Percentiles rank a stretch among this genome's conserved stretches.
These are phyloP conservation scores for Botryobasidium botryosum DNA, from an alignment of 768 basidiomycete species.

Conservation along the genomic window DNA sequence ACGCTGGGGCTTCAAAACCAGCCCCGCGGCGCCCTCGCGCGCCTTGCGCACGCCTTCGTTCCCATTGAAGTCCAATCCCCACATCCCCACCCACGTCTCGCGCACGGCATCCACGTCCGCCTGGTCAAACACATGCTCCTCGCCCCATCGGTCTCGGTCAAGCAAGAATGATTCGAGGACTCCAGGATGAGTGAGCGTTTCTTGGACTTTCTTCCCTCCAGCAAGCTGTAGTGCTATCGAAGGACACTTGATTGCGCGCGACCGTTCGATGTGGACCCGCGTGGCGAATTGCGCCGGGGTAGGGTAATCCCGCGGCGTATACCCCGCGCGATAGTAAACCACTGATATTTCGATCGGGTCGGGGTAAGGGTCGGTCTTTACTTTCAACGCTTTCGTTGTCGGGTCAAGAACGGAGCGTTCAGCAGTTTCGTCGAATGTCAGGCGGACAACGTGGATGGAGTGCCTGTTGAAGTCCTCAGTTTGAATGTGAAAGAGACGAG, in stretches of 20 bases:
- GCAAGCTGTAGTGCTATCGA: conserved; percentile 84
- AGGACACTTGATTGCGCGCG: conserved; percentile 83
- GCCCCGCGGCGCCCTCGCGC: conserved; percentile 28
- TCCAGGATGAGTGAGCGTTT: conserved; percentile 59
- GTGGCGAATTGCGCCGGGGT: conserved; percentile 46
- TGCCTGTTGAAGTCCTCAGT: conserved; percentile 30
- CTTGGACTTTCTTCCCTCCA: conserved; percentile 90
- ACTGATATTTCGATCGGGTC: conserved; percentile 56
- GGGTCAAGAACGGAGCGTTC: conserved; percentile 33
- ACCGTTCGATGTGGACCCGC: conserved; percentile 64
- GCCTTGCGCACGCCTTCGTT: conserved; percentile 39
- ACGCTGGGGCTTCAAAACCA: conserved; percentile 93
- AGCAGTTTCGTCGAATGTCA: conserved; percentile 56
- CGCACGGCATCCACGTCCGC: conserved; percentile 37
- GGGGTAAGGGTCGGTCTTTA: conserved; percentile 20
- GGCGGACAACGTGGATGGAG: conserved; percentile 53
- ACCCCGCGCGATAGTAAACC: conserved; percentile 84
- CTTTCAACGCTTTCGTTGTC: conserved; percentile 16
- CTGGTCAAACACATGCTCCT: conserved; percentile 20
- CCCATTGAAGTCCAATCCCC: conserved; percentile 41
- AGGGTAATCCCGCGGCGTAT: conserved; percentile 68
- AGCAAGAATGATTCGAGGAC: conserved; percentile 58
- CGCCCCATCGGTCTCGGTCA: conserved; percentile 7
- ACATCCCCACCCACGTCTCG: conserved; percentile 80
- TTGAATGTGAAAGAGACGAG: not conserved